These are phyloP conservation scores for Kodamaea sp. DNA, from an alignment of 1,139 yeast species.

Conservation along the genomic window DNA sequence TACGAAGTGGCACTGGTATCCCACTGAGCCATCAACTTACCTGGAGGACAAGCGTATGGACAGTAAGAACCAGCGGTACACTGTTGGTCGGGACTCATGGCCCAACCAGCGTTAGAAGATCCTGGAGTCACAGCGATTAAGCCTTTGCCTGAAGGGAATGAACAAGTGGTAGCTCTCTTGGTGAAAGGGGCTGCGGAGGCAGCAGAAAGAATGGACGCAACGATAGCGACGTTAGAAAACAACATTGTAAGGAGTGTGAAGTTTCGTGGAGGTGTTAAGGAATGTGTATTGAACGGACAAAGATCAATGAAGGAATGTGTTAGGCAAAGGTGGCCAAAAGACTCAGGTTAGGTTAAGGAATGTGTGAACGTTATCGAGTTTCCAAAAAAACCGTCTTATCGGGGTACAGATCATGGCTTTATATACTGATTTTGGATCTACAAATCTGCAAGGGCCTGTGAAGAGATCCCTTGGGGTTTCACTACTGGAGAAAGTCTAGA, in stretches of 20 bases:
- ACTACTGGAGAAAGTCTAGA: no score
- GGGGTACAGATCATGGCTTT: no score
- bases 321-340: neutral
- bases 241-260: conserved; percentile 10
- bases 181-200: conserved; percentile 26
- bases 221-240: conserved; percentile 18
- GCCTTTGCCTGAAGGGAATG: conserved; percentile 66
- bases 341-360: neutral
- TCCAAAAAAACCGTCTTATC: no score
- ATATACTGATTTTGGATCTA: no score
- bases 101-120: conserved; percentile 79
- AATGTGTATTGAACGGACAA: neutral
- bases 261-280: neutral
- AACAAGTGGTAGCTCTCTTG: conserved; percentile 48
- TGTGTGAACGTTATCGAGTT: no score
- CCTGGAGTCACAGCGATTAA: conserved; percentile 65
- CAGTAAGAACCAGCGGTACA: conserved; percentile 79
- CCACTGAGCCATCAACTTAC: conserved; percentile 81
- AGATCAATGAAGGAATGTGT: conserved; percentile 1
- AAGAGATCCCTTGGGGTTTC: no score
- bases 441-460: no score
- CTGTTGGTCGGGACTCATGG: conserved; percentile 73
- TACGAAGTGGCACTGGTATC: conserved; percentile 60
- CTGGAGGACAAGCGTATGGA: conserved; percentile 88
- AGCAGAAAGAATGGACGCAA: conserved; percentile 20